Evolutionary conservation across 2,329 filamentous ascomycete species (phyloP).

Genomic region (Fusarium acutatum): DNA sequence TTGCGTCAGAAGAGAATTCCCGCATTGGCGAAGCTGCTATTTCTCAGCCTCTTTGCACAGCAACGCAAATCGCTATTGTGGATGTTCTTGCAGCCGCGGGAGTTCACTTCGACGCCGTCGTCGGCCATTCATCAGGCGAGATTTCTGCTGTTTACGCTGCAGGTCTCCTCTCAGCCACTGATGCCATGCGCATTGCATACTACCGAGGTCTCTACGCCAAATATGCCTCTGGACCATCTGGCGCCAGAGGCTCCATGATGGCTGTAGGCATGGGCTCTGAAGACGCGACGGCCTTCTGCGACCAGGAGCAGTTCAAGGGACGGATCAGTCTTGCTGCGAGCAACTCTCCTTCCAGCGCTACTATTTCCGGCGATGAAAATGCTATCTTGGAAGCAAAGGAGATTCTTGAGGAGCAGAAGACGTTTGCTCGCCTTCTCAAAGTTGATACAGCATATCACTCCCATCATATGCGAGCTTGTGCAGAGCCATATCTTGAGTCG

Average conservation of each 20-base stretch:
- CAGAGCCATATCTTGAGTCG: neutral
- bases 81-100: neutral
- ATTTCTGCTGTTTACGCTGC: constrained; percentile 2
- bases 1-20: neutral
- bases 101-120: neutral
- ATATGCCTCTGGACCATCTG: neutral
- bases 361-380: neutral
- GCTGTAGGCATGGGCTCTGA: neutral
- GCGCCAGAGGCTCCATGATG: neutral
- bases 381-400: neutral
- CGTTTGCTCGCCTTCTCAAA: neutral
- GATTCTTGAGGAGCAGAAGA: neutral
- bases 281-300: neutral
- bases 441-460: constrained; percentile 10
- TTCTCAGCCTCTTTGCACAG: constrained; percentile 1
- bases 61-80: neutral
- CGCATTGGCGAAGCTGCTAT: neutral
- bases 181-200: constrained; percentile 4
- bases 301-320: neutral
- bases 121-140: constrained; percentile 5
- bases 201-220: neutral
- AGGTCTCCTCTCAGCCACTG: neutral
- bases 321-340: neutral
- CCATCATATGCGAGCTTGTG: neutral
- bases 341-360: neutral